Evolutionary conservation across 1,284 basidiomycete species (phyloP).

Genomic region (Ustilago shanxiensis): DNA sequence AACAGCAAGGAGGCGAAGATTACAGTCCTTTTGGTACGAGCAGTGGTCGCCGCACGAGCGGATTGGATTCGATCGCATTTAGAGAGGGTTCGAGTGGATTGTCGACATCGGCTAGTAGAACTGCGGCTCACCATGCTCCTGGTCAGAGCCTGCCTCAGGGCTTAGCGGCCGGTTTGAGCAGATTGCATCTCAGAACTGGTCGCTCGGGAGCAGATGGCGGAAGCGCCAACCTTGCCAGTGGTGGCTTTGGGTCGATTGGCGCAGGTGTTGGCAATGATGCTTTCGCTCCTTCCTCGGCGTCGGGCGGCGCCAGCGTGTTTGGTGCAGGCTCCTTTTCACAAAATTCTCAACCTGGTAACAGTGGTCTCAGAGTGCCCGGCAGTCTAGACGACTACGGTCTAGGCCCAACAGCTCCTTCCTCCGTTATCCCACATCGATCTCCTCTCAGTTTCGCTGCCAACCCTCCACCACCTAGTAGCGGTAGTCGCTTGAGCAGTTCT

Average conservation of each 20-base stretch:
- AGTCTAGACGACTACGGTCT: conserved; percentile 50
- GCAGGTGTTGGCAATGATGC: conserved; percentile 3
- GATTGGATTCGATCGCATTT: conserved; percentile 43
- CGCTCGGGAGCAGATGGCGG: conserved; percentile 7
- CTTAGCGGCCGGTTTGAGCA: conserved; percentile 84
- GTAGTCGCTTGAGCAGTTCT: conserved; percentile 28
- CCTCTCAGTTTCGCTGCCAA: conserved; percentile 37
- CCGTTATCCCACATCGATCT: conserved; percentile 46
- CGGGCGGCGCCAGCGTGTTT: conserved; percentile 1
- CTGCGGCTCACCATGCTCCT: conserved; percentile 77
- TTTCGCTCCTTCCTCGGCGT: not conserved
- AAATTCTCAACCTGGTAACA: conserved; percentile 22
- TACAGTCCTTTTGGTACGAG: conserved; percentile 23
- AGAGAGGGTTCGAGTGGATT: conserved; percentile 21
- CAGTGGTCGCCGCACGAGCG: conserved; percentile 19
- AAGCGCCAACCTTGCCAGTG: conserved; percentile 6
- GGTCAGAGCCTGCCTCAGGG: conserved; percentile 89
- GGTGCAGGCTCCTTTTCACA: conserved; percentile 17
- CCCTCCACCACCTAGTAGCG: not conserved
- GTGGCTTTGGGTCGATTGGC: conserved; percentile 21
- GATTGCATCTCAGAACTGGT: conserved; percentile 77
- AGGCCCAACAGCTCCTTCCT: conserved; percentile 61
- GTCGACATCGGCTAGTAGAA: conserved; percentile 31
- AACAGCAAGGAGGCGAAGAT: conserved; percentile 18
- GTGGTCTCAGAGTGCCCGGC: conserved; percentile 23